phyloP scores from a whole-genome alignment of 1,284 basidiomycete genomes.

The Ustilago xerochloae region DNA sequence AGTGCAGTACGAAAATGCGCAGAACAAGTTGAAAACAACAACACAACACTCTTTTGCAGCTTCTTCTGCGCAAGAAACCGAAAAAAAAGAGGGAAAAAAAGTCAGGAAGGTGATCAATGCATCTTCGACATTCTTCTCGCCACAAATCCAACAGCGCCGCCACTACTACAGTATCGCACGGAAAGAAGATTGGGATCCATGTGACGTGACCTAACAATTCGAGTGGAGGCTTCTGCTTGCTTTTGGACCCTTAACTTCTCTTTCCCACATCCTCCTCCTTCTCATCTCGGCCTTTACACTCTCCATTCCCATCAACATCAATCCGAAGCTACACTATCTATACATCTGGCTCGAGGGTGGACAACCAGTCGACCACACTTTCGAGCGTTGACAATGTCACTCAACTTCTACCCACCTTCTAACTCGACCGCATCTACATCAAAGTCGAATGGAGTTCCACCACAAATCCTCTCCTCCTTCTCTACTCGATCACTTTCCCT shows the following conservation, averaged over 20 bases:
- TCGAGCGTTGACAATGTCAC: conserved; percentile 32
- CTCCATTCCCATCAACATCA: neutral
- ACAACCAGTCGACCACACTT: too few relatives aligned
- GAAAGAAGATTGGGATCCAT: neutral
- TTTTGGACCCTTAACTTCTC: conserved; percentile 9
- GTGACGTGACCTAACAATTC: conserved; percentile 5
- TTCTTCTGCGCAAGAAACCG: neutral
- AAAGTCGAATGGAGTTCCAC: neutral
- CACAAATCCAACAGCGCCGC: too few relatives aligned
- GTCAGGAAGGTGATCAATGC: conserved; percentile 10
- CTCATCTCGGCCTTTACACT: neutral
- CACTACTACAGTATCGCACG: conserved; percentile 10
- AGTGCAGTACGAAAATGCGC: too few relatives aligned
- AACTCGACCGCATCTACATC: neutral
- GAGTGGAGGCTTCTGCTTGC: conserved; percentile 16
- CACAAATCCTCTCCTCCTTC: conserved; percentile 1
- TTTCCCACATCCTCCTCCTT: neutral
- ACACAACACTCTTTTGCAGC: neutral
- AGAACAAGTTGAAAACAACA: neutral
- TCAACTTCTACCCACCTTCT: conserved; percentile 15
- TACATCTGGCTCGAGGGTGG: too few relatives aligned
- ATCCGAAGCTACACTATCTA: neutral
- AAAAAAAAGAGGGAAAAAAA: conserved; percentile 6
- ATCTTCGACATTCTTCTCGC: conserved; percentile 28
- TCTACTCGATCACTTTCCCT: conserved; percentile 14